Base-by-base conservation (phyloP, 2,329 filamentous ascomycete species). In the Stylonectria norvegica region DNA sequence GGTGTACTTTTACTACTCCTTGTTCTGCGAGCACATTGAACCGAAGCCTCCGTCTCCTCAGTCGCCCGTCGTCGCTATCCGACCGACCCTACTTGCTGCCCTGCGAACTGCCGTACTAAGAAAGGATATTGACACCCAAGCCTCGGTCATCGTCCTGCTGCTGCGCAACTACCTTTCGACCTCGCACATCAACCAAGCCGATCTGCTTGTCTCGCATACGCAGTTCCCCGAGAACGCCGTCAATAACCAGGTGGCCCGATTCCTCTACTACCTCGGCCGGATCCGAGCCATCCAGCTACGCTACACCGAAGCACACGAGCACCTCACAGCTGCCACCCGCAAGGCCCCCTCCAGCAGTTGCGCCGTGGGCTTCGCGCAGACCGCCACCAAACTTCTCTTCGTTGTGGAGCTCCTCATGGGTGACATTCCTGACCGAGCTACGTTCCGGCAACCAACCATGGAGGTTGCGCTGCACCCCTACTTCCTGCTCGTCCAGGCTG, bases 331-430 rank as follows among this genome's bases (percentile, higher is more conserved):
- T 34, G 93, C 93, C 31, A 96, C 90, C 20, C 86, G 93, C 57
- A 98, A 98, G 70, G 90, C 93, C 5, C 93, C 93, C 0, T 89
- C 89, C 16, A 93, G 86, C 62, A 80, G 83, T 51, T 90, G 88
- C 53, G 93, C 93, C 4, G 83, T 89, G 31, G 91, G 93, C 32
- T 98, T 98, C 67, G 90, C 94, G 53, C 93, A 96, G 67, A 90
- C 89, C 27, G 91, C 93, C 1, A 95, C 88, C 50, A 98, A 98
- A 76, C 78, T 97, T n/a, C 73, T 97, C 50, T 81, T 97, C 30
- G 89, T 98, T 15, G 93, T 98, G 10, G 91, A 98, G 72, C 75
- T 98, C 46, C 72, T 98, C 49, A 98, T 98, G 93, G 93, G 93
- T 50, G 93, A 98, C 61, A 98, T 98, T 53, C 93, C 93, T 20